A percentile compares a stretch with the other conserved stretches of the same genome.
Evolutionary conservation across 2,329 filamentous ascomycete genomes (phyloP).

Genomic region (Trichophyton equinum): DNA sequence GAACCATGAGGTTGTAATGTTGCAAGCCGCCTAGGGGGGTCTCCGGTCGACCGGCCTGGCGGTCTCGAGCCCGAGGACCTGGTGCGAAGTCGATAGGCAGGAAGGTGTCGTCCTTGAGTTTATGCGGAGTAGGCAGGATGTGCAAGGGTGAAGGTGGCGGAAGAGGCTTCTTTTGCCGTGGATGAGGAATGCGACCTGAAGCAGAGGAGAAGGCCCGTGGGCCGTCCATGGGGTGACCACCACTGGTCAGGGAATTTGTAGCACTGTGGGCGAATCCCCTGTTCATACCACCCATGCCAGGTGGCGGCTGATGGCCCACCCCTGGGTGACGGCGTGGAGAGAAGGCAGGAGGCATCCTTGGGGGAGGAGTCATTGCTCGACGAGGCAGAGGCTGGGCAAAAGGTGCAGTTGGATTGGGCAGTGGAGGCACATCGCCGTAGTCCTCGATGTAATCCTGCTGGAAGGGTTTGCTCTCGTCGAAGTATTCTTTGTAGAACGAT

Average conservation of each 20-base stretch:
- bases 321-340: constrained; percentile 27
- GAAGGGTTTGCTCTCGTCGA: constrained; percentile 62
- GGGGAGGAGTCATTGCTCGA: constrained; percentile 91
- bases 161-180: constrained; percentile 43
- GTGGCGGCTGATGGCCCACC: constrained; percentile 10
- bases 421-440: constrained; percentile 46
- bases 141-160: constrained; percentile 63
- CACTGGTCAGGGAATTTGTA: constrained; percentile 13
- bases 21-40: constrained; percentile 46
- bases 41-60: constrained; percentile 54
- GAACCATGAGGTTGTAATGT: constrained; percentile 62
- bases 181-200: constrained; percentile 35
- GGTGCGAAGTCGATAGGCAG: constrained; percentile 78
- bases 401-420: constrained; percentile 36
- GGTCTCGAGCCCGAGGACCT: constrained; percentile 53
- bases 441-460: constrained; percentile 57
- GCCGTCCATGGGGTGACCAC: constrained; percentile 19
- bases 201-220: constrained; percentile 56
- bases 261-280: constrained; percentile 16
- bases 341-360: constrained; percentile 50
- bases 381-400: constrained; percentile 76
- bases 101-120: constrained; percentile 69
- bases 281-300: constrained; percentile 16
- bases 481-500: constrained; percentile 99
- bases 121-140: constrained; percentile 71